Percentiles rank a stretch among this genome's conserved stretches.
phyloP scores from a whole-genome alignment of 2,329 filamentous ascomycete species.

The Arthrobotrys entomopaga region DNA sequence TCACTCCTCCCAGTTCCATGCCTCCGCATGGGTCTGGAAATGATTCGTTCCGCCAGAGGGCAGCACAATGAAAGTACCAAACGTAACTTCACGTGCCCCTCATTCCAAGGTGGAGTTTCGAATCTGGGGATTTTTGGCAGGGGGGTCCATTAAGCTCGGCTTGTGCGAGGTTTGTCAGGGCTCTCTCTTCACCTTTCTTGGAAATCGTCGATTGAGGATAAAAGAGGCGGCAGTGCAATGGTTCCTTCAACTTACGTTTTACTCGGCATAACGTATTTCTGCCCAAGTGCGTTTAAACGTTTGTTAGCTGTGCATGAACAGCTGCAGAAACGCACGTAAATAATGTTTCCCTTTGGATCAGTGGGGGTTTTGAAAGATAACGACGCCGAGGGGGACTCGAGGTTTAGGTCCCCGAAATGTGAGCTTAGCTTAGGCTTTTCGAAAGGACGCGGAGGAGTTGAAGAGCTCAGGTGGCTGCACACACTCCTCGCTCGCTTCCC shows the following conservation, averaged over 20 bases:
- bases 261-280: no score
- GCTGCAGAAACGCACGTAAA: slow-evolving; percentile 41
- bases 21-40: slow-evolving; percentile 46
- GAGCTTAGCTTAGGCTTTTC: slow-evolving; percentile 11
- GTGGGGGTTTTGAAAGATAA: slow-evolving; percentile 42
- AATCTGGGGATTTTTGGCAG: slow-evolving; percentile 44
- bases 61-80: slow-evolving; percentile 14
- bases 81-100: slow-evolving; percentile 55
- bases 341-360: slow-evolving; percentile 20
- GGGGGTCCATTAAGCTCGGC: slow-evolving; percentile 48
- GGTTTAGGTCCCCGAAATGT: slow-evolving; percentile 14
- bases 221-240: slow-evolving; percentile 27
- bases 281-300: slow-evolving; percentile 34
- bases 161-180: slow-evolving; percentile 25
- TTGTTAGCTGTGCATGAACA: slow-evolving; percentile 25
- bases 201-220: slow-evolving; percentile 42
- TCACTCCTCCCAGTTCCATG: slow-evolving; percentile 37
- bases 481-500: slow-evolving; percentile 17
- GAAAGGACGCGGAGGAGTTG: slow-evolving; percentile 50
- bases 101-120: slow-evolving; percentile 44
- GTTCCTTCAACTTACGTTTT: background rate
- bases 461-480: slow-evolving; percentile 50
- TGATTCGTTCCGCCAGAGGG: slow-evolving; percentile 53
- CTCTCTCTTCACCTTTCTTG: slow-evolving; percentile 3
- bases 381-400: slow-evolving; percentile 31